Evolutionary conservation across 768 basidiomycete species (phyloP).

Genomic region (Leccinum rimulosum): DNA sequence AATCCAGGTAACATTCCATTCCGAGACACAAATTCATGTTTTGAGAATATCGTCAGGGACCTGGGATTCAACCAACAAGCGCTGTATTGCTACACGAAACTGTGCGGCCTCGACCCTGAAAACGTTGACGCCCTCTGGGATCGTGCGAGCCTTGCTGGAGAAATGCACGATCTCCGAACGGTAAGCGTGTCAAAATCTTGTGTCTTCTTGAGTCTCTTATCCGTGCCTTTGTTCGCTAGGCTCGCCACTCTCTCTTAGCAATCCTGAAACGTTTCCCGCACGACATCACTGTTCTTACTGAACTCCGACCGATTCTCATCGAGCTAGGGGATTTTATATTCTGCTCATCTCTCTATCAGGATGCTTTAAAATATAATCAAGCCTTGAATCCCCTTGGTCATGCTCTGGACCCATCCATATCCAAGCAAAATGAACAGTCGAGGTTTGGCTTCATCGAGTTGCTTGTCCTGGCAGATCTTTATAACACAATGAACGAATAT

Average conservation of each 20-base stretch:
- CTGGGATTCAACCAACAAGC: conserved; percentile 80
- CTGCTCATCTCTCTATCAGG: conserved; percentile 66
- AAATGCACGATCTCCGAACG: conserved; percentile 65
- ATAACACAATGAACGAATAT: conserved; percentile 67
- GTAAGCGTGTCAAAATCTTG: conserved; percentile 37
- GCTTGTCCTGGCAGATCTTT: conserved; percentile 82
- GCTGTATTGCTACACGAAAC: conserved; percentile 87
- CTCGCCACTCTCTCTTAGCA: conserved; percentile 28
- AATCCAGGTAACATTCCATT: conserved; percentile 59
- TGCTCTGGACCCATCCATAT: conserved; percentile 30
- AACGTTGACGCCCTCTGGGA: conserved; percentile 91
- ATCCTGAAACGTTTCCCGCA: conserved; percentile 44
- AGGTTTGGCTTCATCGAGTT: conserved; percentile 51
- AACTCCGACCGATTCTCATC: conserved; percentile 55
- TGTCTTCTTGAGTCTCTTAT: background rate
- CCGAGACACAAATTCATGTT: conserved; percentile 50
- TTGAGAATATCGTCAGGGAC: conserved; percentile 54
- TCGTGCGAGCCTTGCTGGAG: conserved; percentile 75
- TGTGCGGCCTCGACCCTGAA: conserved; percentile 70
- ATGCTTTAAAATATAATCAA: conserved; percentile 72
- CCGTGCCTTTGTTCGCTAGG: conserved; percentile 7
- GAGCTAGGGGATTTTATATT: conserved; percentile 65
- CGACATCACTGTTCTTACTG: conserved; percentile 73
- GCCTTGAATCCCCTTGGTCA: conserved; percentile 39
- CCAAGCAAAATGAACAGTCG: conserved; percentile 9